These are phyloP conservation scores for Podaxis sp. DNA, from an alignment of 768 basidiomycete genomes.

Conservation along the genomic window DNA sequence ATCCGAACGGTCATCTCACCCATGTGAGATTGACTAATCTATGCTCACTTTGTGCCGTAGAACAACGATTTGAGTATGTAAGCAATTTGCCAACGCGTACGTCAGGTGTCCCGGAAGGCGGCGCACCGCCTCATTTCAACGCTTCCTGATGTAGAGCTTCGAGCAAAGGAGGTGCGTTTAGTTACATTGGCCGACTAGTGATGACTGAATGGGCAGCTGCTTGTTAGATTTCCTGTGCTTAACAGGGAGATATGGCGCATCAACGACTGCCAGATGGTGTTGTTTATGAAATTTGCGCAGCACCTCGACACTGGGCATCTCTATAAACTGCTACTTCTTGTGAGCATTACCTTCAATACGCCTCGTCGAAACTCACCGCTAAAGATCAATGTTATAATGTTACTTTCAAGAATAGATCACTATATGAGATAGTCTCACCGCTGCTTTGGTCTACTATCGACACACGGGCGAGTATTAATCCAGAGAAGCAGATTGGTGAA, in stretches of 20 bases:
- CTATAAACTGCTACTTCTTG: conserved; percentile 3
- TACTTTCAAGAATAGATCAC: not conserved
- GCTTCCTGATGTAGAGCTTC: not conserved
- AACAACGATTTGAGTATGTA: not conserved
- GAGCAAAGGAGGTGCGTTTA: not conserved
- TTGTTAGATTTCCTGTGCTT: not conserved
- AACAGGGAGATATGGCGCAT: not conserved
- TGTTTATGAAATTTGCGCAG: conserved; percentile 2
- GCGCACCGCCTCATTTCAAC: not conserved
- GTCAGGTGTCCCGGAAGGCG: not conserved
- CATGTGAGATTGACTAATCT: not conserved
- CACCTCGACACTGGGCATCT: not conserved
- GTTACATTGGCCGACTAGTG: not conserved
- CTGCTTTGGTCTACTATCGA: not conserved
- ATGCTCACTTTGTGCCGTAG: not conserved
- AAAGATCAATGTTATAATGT: not conserved
- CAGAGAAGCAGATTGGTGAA: not conserved
- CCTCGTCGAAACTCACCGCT: not conserved
- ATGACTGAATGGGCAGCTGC: not conserved
- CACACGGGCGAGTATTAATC: not conserved
- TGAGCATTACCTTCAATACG: not conserved
- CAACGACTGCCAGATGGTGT: not conserved
- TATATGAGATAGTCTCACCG: not conserved
- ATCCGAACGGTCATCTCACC: not conserved
- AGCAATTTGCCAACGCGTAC: not conserved